phyloP scores from a whole-genome alignment of 768 basidiomycete species.

The Podaxis pistillaris region DNA sequence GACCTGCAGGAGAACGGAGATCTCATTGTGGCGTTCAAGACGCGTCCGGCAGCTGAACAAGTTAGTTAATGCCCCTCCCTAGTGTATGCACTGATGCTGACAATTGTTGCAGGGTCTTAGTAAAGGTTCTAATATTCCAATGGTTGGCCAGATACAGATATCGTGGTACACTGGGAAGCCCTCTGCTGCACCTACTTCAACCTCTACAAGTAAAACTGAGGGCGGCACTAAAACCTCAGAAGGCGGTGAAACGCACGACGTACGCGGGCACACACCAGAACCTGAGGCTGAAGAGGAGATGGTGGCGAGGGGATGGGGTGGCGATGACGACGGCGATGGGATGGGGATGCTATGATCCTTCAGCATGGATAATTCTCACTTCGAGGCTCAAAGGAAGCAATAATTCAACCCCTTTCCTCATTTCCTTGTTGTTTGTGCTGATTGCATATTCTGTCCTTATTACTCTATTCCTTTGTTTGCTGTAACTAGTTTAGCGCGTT shows the following conservation, averaged over 20 bases:
- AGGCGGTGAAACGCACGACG: conserved; percentile 19
- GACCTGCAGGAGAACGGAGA: conserved; percentile 55
- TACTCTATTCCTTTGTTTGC: not conserved
- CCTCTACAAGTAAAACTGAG: conserved; percentile 15
- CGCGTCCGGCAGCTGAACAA: conserved; percentile 74
- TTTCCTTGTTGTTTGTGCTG: conserved; percentile 1
- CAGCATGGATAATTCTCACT: not conserved
- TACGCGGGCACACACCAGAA: conserved; percentile 32
- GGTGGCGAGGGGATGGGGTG: conserved; percentile 73
- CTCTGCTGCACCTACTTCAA: conserved; percentile 17
- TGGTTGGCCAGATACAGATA: conserved; percentile 62
- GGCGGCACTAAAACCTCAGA: conserved; percentile 17
- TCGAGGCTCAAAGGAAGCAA: not conserved
- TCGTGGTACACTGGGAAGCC: conserved; percentile 56
- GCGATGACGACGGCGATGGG: conserved; percentile 65
- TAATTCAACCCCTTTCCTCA: not conserved
- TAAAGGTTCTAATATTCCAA: conserved; percentile 67
- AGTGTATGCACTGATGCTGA: conserved; percentile 13
- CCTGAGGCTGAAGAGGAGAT: conserved; percentile 54
- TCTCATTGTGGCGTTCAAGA: conserved; percentile 67
- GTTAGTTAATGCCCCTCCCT: conserved; percentile 30
- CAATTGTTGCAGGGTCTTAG: conserved; percentile 54
- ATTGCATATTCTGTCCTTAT: not conserved
- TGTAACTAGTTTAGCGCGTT: not conserved
- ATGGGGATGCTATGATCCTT: conserved; percentile 64